phyloP scores from a whole-genome alignment of 2,329 filamentous ascomycete species.

The Calonectria multiphialidica region DNA sequence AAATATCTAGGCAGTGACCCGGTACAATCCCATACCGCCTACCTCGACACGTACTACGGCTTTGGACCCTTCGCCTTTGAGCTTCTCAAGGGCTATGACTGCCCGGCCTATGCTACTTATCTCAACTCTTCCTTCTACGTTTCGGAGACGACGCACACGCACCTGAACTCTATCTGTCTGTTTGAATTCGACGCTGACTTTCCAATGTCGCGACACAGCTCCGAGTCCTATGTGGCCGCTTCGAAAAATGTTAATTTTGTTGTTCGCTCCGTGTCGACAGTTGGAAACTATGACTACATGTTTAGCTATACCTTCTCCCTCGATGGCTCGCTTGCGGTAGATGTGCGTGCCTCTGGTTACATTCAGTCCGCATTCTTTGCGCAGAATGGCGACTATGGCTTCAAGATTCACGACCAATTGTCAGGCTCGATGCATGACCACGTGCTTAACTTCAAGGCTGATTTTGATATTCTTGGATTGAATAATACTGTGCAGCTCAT shows the following conservation, averaged over 20 bases:
- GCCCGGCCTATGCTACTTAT: slow-evolving; percentile 62
- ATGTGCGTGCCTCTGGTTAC: slow-evolving; percentile 54
- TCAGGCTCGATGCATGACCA: slow-evolving; percentile 55
- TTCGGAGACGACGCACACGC: slow-evolving; percentile 56
- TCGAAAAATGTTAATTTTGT: slow-evolving; percentile 21
- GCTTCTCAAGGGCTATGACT: slow-evolving; percentile 63
- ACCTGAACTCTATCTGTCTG: slow-evolving; percentile 65
- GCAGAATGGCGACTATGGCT: slow-evolving; percentile 49
- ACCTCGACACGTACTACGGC: slow-evolving; percentile 61
- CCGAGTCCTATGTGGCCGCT: slow-evolving; percentile 8
- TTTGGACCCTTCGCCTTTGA: slow-evolving; percentile 60
- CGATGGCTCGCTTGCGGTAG: slow-evolving; percentile 53
- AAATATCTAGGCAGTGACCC: too few species aligned
- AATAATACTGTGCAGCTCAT: slow-evolving; percentile 54
- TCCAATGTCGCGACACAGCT: slow-evolving; percentile 56
- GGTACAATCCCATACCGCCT: slow-evolving; percentile 57
- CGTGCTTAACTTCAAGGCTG: slow-evolving; percentile 54
- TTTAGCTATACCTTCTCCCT: slow-evolving; percentile 52
- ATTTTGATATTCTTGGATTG: slow-evolving; percentile 52
- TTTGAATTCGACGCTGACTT: slow-evolving; percentile 65
- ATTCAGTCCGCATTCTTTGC: slow-evolving; percentile 53
- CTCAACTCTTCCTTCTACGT: slow-evolving; percentile 61
- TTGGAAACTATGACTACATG: slow-evolving; percentile 59
- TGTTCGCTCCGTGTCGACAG: slow-evolving; percentile 33
- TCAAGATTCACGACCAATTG: slow-evolving; percentile 51